Evolutionary conservation across 2,329 filamentous ascomycete genomes (phyloP), one percentile per base, ranked within the genome.

Genomic region (Periglandula ipomoeae): DNA sequence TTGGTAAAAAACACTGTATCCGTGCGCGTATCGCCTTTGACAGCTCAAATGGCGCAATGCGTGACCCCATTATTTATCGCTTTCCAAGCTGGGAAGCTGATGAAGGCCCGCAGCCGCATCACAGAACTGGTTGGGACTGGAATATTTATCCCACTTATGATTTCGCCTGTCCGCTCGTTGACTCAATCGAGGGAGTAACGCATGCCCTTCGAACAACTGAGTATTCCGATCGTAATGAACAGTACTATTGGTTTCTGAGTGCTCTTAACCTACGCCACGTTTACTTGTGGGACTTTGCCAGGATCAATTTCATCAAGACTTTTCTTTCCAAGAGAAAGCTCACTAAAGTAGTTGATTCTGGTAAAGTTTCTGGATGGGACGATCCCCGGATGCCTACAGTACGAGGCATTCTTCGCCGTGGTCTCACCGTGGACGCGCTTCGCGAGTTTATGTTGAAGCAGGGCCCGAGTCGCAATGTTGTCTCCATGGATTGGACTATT

Each of bases 21-120:
- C 86, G 93, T 52, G 93, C 93, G 49, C 95, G 93, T 75, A 87
- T 97, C 58, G 90, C 87, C 1, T 80, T 86, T 58, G 87, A 94
- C 66, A 86, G 93, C 70, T 85, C 85, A 55, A 97, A 97, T 74
- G 94, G 94, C 69, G 88, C 91, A 47, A 83, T 97, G 79, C 81
- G 93, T 55, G 93, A 97, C 66, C 93, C 93, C 10, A 90, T 97
- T 68, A 94, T 97, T 66, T 97, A 96, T 75, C 84, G 93, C 56
- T 96, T 42, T 41, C 45, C 45, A 15, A 15, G 45, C 6, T 47
- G 45, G 45, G 24, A 41, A 19, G 0, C 11, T 3, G 45, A 89
- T 56, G 95, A 95, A 63, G 61, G 71, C 52, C 73, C 74, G 50
- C 71, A 73, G 39, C 58, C 73, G 17, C 86, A 91, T 65, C 87